A percentile compares a stretch with the other conserved stretches of the same genome.
Evolutionary conservation across 169 alveolate genomes (phyloP).

Genomic region (Perkinsus marinus): DNA sequence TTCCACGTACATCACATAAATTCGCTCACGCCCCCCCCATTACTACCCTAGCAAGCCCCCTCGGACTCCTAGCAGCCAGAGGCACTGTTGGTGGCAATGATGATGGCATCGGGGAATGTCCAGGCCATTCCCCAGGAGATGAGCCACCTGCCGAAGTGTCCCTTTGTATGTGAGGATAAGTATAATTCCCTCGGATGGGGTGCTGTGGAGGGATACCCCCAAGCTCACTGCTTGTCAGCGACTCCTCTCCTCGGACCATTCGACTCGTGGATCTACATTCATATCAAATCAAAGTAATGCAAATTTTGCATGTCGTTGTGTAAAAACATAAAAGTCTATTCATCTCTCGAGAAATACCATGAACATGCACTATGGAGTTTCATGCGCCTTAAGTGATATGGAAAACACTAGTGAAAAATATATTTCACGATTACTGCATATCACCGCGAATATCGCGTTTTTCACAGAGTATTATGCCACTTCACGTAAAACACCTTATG

Average conservation of each 20-base stretch:
- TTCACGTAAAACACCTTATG: no score
- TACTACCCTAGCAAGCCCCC: not conserved
- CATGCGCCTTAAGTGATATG: no score
- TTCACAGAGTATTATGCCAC: no score
- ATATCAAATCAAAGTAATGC: not conserved
- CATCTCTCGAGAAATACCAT: no score
- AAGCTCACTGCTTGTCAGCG: not conserved
- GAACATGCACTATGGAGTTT: no score
- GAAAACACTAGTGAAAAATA: no score
- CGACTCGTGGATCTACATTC: not conserved
- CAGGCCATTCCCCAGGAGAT: not conserved
- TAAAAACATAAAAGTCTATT: no score
- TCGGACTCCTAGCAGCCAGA: not conserved
- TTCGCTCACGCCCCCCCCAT: no score
- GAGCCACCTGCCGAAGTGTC: not conserved
- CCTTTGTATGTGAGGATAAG: not conserved
- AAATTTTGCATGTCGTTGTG: not conserved
- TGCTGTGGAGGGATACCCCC: not conserved
- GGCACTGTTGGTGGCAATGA: not conserved
- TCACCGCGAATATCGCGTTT: no score
- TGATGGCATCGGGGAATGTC: not conserved
- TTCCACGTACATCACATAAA: no score
- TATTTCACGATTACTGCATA: no score
- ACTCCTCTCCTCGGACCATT: not conserved
- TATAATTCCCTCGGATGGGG: not conserved